Base-by-base conservation (phyloP, 495 filamentous ascomycete genomes). In the Xylaria venustula region DNA sequence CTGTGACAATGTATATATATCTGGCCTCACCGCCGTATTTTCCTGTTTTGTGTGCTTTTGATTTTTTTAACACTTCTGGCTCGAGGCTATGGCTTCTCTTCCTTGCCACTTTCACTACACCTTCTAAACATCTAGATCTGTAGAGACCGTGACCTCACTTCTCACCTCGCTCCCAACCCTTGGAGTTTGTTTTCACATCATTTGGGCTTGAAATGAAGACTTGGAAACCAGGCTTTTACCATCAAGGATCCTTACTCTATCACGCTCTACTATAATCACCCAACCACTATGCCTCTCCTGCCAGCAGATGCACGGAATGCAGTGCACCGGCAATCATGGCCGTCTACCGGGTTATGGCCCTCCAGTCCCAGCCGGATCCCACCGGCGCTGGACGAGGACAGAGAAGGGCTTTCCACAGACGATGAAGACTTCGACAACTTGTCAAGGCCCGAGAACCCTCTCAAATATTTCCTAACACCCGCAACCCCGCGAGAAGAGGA, bases 391-490 rank as follows among this genome's bases (percentile, higher is more conserved):
- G 73, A 76, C 17, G 68, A 69, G 30, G 71, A 78, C 60, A 68
- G 63, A 32, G 71, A 78, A 50, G 72, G 66, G 37, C 66, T 67
- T 34, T 71, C 69, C 22, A 71, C 69, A 49, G 74, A 76, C 48
- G 73, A 77, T 46, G 70, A 74, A 8, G 72, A 75, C 46, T 51
- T 73, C 15, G 73, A 78, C 51, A 65, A 69, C 11, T 60, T 71
- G 32, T 63, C 54, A 44, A 76, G 75, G 51, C 71, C 75, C 50
- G 73, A 78, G 36, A 74, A 81, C 46, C 79, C 79, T 12, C 69
- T 80, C 65, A 74, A 74, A 61, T 81, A 78, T 62, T 81, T 81
- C 60, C 70, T 81, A n/a, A 81, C 79, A 11, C 78, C 79, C 1
- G 67, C 73, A 1, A 71, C 74, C 0, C 64, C 67, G 0, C 60